Evolutionary conservation across 202 grass and related monocot species (phyloP), one percentile per base, ranked within the genome.

Genomic region (Musa balbisiana): DNA sequence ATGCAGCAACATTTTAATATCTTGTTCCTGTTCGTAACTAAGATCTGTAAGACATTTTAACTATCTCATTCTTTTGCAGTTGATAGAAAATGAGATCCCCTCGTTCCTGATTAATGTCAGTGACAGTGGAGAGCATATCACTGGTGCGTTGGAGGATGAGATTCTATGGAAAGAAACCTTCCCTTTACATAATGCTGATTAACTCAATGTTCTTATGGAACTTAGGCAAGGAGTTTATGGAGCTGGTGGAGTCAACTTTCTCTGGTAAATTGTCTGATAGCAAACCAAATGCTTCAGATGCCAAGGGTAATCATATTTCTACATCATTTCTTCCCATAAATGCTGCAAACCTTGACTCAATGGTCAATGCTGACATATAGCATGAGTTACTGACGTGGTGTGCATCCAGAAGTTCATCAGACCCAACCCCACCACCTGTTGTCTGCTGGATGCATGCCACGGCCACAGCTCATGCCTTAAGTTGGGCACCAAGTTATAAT

Each of bases 21-120:
- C 33, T 8, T 43, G 33, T 43, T 43, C 33, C 33, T 72, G 3
- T 62, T 60, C 20, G 5, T 4, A 53, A 25, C 59, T 70, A 49
- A 52, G 25, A 29, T 69, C 56, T 11, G 52, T 25, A n/a, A 23
- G 21, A 11, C 10, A 16, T 55, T 25, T 69, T 55, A 14, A 22
- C 14, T 66, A 8, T 12, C 2, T 77, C 17, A 50, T 85, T 52
- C 72, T n/a, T 77, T 71, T 75, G 78, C 79, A 93, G 94, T 81
- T 93, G 82, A 89, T 89, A 86, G 71, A 88, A 82, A 65, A 82
- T 55, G 82, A 80, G 29, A 85, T 67, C 71, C 94, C 91, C 50
- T 55, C 86, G 3, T 98, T 85, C 83, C 77, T 98, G 64, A 88
- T 98, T 82, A 93, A 98, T 83, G 81, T 83, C 68, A 93, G 83